These are phyloP conservation scores for Nannochloropsis gaditana DNA, from an alignment of 108 stramenopile genomes.

Conservation along the genomic window DNA sequence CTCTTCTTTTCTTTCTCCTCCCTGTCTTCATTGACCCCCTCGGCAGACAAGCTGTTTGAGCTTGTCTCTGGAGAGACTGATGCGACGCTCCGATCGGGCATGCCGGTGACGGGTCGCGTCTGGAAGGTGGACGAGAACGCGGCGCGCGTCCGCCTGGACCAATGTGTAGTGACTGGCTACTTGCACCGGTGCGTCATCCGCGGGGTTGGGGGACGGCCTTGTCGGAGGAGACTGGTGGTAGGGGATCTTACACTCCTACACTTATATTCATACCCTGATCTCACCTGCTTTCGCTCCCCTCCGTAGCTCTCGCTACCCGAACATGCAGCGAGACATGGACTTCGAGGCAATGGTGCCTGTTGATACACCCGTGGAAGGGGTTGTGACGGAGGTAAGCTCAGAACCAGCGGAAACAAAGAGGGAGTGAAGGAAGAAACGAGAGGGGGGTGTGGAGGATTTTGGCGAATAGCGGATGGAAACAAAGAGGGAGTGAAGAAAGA, in stretches of 20 bases:
- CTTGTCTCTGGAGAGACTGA: constrained; percentile 47
- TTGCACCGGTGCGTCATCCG: neutral
- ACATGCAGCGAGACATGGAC: neutral
- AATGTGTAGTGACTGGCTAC: neutral
- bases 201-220: too few species aligned
- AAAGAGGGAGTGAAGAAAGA: too few species aligned
- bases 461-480: neutral
- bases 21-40: neutral
- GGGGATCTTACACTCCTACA: too few species aligned
- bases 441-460: neutral
- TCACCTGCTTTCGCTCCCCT: neutral
- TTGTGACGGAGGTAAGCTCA: neutral
- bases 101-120: neutral
- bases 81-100: constrained; percentile 37
- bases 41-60: constrained; percentile 42
- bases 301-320: neutral
- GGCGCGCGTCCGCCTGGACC: neutral
- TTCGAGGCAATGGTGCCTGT: neutral
- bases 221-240: too few species aligned
- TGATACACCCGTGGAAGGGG: neutral
- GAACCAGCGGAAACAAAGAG: neutral
- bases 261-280: neutral
- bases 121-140: neutral
- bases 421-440: neutral
- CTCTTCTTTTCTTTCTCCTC: neutral